These are phyloP conservation scores for Diaporthe ilicicola DNA, from an alignment of 2,329 filamentous ascomycete genomes.

Conservation along the genomic window DNA sequence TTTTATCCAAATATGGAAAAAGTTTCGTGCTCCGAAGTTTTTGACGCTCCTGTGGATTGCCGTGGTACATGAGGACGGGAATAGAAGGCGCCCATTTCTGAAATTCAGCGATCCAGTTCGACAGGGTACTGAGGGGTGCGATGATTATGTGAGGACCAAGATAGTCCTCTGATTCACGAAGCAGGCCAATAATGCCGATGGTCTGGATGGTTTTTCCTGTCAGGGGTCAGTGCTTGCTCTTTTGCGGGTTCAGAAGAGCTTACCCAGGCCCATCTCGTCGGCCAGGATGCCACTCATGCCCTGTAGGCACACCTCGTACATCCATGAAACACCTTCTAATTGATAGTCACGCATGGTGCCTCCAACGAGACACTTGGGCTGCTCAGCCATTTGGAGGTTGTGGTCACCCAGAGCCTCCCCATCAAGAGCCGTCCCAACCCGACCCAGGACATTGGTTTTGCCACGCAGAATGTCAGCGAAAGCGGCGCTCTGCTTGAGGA, in stretches of 20 bases:
- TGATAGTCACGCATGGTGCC: slow-evolving; percentile 96
- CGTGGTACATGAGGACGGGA: slow-evolving; percentile 91
- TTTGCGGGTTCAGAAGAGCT: slow-evolving; percentile 31
- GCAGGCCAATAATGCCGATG: slow-evolving; percentile 84
- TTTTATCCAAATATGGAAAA: slow-evolving; percentile 69
- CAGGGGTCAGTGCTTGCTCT: slow-evolving; percentile 25
- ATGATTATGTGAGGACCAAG: slow-evolving; percentile 89
- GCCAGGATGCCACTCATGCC: slow-evolving; percentile 91
- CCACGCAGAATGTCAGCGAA: slow-evolving; percentile 71
- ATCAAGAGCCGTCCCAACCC: slow-evolving; percentile 68
- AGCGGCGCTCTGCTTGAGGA: slow-evolving; percentile 66
- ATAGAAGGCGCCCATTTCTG: slow-evolving; percentile 88
- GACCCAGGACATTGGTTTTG: slow-evolving; percentile 69
- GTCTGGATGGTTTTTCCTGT: slow-evolving; percentile 90
- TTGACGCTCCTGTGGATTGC: slow-evolving; percentile 79
- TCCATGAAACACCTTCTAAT: slow-evolving; percentile 92
- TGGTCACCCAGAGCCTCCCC: slow-evolving; percentile 69
- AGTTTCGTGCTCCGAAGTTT: slow-evolving; percentile 78
- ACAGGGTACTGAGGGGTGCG: slow-evolving; percentile 88
- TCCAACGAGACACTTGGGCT: slow-evolving; percentile 81
- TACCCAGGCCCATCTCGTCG: slow-evolving; percentile 89
- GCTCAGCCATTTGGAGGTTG: slow-evolving; percentile 80
- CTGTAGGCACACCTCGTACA: slow-evolving; percentile 82
- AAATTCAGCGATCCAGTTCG: slow-evolving; percentile 97
- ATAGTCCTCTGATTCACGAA: slow-evolving; percentile 86